These are phyloP conservation scores for Hygrocybe coccinea DNA, from an alignment of 768 basidiomycete genomes.

Conservation along the genomic window DNA sequence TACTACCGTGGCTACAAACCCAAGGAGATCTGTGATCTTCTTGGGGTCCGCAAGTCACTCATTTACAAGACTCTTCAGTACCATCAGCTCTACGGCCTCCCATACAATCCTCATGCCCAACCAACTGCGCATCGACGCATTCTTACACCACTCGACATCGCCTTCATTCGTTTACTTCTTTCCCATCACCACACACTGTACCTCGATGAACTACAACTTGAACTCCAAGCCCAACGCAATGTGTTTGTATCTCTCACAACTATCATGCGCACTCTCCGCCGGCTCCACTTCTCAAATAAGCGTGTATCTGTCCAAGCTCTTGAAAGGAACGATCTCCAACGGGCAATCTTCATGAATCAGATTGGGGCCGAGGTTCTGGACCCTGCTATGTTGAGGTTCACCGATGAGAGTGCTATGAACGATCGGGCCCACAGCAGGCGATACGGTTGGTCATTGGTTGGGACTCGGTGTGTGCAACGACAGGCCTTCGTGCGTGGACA, in stretches of 20 bases:
- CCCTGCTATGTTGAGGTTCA: slow-evolving; percentile 11
- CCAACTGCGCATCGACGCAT: neutral
- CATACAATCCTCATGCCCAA: slow-evolving; percentile 6
- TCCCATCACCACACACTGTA: slow-evolving; percentile 8
- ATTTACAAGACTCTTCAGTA: slow-evolving; percentile 9
- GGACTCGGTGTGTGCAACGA: slow-evolving; percentile 17
- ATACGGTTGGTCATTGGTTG: slow-evolving; percentile 16
- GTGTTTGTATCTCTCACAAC: neutral
- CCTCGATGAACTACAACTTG: slow-evolving; percentile 2
- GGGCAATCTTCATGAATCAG: slow-evolving; percentile 1
- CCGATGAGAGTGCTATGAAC: slow-evolving; percentile 28
- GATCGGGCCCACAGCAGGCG: slow-evolving; percentile 16
- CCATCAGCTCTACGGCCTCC: neutral
- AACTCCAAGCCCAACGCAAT: neutral
- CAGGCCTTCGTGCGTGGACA: slow-evolving; percentile 23
- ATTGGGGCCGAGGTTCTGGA: neutral
- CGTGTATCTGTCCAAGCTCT: neutral
- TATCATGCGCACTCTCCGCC: neutral
- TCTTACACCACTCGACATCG: slow-evolving; percentile 7
- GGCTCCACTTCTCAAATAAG: slow-evolving; percentile 2
- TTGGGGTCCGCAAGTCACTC: slow-evolving; percentile 16
- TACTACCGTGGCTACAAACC: slow-evolving; percentile 10
- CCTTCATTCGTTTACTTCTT: slow-evolving; percentile 3
- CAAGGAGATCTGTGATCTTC: slow-evolving; percentile 16
- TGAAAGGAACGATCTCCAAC: slow-evolving; percentile 1